phyloP scores from a whole-genome alignment of 1,284 basidiomycete species.

The Trichosporon inkin region DNA sequence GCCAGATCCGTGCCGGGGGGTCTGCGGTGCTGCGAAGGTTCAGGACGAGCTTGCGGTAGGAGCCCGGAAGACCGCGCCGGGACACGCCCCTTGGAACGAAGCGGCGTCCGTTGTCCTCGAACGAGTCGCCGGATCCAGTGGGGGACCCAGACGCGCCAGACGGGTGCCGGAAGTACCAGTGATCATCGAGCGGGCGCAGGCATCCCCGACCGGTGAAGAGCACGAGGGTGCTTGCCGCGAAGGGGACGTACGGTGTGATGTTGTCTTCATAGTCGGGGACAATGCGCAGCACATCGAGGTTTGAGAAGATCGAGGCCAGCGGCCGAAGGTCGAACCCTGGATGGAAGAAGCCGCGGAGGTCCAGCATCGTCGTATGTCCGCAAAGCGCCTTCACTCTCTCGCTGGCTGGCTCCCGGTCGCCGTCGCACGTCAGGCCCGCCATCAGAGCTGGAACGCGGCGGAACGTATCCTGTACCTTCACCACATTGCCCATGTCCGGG shows the following conservation, averaged over 20 bases:
- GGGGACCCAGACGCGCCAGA: not conserved
- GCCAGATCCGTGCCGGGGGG: not conserved
- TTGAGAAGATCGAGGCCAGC: not conserved
- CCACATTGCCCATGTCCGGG: not conserved
- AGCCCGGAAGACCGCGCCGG: not conserved
- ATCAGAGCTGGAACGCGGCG: not conserved
- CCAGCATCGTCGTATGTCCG: not conserved
- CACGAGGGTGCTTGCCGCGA: not conserved
- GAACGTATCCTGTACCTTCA: not conserved
- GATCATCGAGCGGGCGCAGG: not conserved
- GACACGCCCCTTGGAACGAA: not conserved
- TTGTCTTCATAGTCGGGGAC: not conserved
- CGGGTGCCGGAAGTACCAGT: conserved; percentile 1
- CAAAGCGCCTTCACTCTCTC: not conserved
- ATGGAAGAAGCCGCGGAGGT: not conserved
- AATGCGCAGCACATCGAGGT: not conserved
- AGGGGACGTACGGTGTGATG: not conserved
- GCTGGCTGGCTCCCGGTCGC: not conserved
- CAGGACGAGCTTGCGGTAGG: not conserved
- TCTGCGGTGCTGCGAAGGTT: not conserved
- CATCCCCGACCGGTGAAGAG: not conserved
- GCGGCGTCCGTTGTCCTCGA: not conserved
- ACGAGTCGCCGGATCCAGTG: not conserved
- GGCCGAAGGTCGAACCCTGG: not conserved
- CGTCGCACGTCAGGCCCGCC: not conserved